Conservation (phyloP, 73 alveolate genomes). For the Tetrahymena malaccensis region DNA sequence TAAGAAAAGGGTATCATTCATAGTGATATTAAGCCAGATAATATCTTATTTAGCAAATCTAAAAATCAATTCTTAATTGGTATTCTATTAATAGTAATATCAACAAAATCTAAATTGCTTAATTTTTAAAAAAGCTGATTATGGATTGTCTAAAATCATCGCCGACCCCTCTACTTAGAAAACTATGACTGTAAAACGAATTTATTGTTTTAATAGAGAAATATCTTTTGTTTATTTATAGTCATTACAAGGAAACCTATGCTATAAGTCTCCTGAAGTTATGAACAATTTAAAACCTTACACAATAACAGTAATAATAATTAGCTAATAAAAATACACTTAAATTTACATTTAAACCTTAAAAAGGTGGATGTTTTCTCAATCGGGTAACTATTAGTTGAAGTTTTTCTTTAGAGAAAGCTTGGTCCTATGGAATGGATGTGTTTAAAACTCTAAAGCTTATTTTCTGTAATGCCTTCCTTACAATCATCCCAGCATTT, state of each 20-base stretch:
- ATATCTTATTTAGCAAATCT: neutral
- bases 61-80: neutral
- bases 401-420: neutral
- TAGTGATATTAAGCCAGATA: neutral
- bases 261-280: neutral
- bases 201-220: neutral
- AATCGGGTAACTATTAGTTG: neutral
- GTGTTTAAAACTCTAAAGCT: neutral
- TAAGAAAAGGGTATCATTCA: neutral
- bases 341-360: neutral
- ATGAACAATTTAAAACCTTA: neutral
- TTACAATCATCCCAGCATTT: no score
- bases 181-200: neutral
- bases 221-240: no score
- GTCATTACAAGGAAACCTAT: neutral
- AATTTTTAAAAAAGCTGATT: neutral
- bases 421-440: neutral
- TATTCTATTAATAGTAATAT: no score
- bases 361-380: neutral
- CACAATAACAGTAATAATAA: neutral
- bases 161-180: neutral
- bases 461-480: neutral
- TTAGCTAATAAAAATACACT: neutral
- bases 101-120: no score
- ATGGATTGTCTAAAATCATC: neutral